Percentiles rank a stretch among this genome's conserved stretches.
Conservation (phyloP, 192 early-diverging fungal genomes). For the Thoreauomyces humboldtii region DNA sequence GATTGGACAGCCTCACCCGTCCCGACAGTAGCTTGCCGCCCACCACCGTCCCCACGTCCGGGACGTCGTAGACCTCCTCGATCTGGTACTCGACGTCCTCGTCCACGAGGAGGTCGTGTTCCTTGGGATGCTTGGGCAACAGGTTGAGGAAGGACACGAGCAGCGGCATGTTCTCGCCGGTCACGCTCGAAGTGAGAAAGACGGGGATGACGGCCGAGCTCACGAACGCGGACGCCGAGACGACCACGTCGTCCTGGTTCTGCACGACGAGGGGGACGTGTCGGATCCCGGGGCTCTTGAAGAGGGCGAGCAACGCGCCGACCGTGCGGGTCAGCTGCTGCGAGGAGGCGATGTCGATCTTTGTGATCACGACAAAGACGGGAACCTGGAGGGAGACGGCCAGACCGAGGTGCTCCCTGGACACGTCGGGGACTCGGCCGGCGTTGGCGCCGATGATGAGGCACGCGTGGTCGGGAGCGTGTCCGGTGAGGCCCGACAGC, state of each 20-base stretch:
- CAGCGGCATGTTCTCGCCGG: constrained; percentile 66
- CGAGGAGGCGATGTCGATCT: constrained; percentile 62
- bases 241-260: constrained; percentile 41
- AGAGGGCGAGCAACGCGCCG: constrained; percentile 31
- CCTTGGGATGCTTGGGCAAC: constrained; percentile 58
- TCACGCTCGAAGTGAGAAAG: constrained; percentile 82
- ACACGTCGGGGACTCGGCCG: constrained; percentile 62
- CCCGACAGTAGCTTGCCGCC: constrained; percentile 38
- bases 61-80: constrained; percentile 74
- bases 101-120: constrained; percentile 23
- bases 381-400: constrained; percentile 74
- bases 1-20: background rate
- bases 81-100: constrained; percentile 62
- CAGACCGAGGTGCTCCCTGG: constrained; percentile 76
- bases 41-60: constrained; percentile 50
- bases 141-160: constrained; percentile 67
- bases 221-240: constrained; percentile 31
- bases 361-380: constrained; percentile 80
- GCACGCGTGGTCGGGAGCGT: constrained; percentile 81
- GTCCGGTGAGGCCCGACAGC: constrained; percentile 76
- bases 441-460: constrained; percentile 74
- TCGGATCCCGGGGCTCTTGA: constrained; percentile 45
- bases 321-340: constrained; percentile 47
- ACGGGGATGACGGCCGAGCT: constrained; percentile 67
- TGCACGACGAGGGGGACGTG: constrained; percentile 50